phyloP scores from a whole-genome alignment of 192 early-diverging fungal genomes.

The Lunasporangiospora selenospora region DNA sequence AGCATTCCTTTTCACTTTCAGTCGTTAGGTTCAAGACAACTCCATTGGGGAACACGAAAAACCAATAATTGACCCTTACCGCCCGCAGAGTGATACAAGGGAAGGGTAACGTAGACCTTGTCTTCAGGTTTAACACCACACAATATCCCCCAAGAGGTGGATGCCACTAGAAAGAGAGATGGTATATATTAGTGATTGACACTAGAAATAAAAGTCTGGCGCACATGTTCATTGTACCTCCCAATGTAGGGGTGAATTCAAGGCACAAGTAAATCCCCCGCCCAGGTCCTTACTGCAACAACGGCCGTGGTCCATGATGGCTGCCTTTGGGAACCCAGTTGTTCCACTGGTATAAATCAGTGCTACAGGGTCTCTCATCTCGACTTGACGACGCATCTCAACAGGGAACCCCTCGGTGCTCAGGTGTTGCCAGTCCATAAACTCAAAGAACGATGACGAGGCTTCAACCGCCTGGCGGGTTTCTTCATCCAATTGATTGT shows the following conservation, averaged over 20 bases:
- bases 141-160: conserved; percentile 8
- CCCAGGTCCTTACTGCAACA: conserved; percentile 33
- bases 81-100: conserved; percentile 70
- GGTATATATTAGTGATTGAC: too few relatives aligned
- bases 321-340: conserved; percentile 68
- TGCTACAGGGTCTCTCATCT: conserved; percentile 25
- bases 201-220: too few relatives aligned
- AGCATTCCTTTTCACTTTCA: too few relatives aligned
- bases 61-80: conserved; percentile 42
- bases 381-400: conserved; percentile 6
- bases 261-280: too few relatives aligned
- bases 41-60: neutral
- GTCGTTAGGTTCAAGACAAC: too few relatives aligned
- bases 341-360: conserved; percentile 63
- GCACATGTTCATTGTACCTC: too few relatives aligned
- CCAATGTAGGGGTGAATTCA: too few relatives aligned
- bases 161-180: conserved; percentile 30
- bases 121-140: conserved; percentile 36
- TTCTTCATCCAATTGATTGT: conserved; percentile 23
- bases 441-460: conserved; percentile 46
- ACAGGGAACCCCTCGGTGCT: conserved; percentile 26
- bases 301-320: conserved; percentile 57
- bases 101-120: conserved; percentile 64
- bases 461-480: conserved; percentile 25
- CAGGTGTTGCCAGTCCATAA: conserved; percentile 16